Percentiles rank a stretch among this genome's conserved stretches.
These are phyloP conservation scores for Aureobasidium namibiae DNA, from an alignment of 2,329 filamentous ascomycete genomes.

Conservation along the genomic window DNA sequence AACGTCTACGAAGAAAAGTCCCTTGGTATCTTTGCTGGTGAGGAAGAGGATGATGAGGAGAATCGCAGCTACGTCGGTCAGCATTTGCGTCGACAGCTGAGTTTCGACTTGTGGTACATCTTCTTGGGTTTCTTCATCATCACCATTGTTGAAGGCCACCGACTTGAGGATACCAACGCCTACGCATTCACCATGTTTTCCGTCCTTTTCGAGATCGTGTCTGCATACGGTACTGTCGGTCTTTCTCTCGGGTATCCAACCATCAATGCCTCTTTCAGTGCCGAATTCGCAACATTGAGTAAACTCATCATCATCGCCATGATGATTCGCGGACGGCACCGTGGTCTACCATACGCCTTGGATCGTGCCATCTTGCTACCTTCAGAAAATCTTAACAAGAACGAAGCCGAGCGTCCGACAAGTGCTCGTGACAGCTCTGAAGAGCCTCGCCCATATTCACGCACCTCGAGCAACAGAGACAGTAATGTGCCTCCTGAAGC, in stretches of 20 bases:
- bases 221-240: conserved; percentile 90
- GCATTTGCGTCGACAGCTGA: conserved; percentile 86
- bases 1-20: conserved; percentile 95
- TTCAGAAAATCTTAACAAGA: conserved; percentile 54
- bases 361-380: conserved; percentile 64
- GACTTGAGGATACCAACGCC: conserved; percentile 55
- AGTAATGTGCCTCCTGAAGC: neutral
- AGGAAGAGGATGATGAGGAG: conserved; percentile 43
- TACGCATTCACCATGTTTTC: conserved; percentile 43
- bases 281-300: conserved; percentile 65
- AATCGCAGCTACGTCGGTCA: conserved; percentile 79
- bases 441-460: neutral
- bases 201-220: conserved; percentile 75
- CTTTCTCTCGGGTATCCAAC: conserved; percentile 73
- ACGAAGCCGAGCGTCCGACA: conserved; percentile 38
- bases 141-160: conserved; percentile 72
- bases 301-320: conserved; percentile 60
- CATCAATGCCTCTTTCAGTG: conserved; percentile 72
- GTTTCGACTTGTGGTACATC: conserved; percentile 96
- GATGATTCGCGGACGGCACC: conserved; percentile 57
- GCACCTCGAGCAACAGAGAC: neutral
- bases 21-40: conserved; percentile 60
- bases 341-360: conserved; percentile 57
- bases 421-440: neutral
- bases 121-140: conserved; percentile 91